A percentile compares a stretch with the other conserved stretches of the same genome.
phyloP scores from a whole-genome alignment of 2,329 filamentous ascomycete genomes.

The Neonectria neomacrospora region DNA sequence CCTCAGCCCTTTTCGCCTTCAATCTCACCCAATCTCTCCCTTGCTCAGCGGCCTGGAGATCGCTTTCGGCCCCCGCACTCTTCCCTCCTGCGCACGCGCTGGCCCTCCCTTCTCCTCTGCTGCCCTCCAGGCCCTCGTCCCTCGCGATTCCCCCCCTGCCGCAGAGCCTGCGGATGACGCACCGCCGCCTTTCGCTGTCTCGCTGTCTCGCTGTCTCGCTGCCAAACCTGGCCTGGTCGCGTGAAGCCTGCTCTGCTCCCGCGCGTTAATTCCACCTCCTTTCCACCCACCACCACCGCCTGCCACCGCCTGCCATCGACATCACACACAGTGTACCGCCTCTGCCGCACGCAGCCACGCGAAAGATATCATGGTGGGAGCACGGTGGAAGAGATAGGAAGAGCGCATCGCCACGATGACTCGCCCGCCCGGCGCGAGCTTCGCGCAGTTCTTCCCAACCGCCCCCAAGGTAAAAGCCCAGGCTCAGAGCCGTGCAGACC shows the following conservation, averaged over 20 bases:
- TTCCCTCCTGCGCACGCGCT: conserved; percentile 30
- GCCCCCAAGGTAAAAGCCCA: conserved; percentile 72
- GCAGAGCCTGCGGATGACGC: conserved; percentile 42
- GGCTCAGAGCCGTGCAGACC: conserved; percentile 49
- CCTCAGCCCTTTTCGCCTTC: conserved; percentile 33
- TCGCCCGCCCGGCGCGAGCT: conserved; percentile 80
- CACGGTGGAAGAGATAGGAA: conserved; percentile 63
- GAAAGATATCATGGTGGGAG: conserved; percentile 67
- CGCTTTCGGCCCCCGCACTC: conserved; percentile 31
- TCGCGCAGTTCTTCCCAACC: conserved; percentile 87
- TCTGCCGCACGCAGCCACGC: conserved; percentile 39
- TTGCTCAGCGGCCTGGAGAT: conserved; percentile 34
- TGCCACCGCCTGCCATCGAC: conserved; percentile 23
- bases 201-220: background rate
- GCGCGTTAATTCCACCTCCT: conserved; percentile 38
- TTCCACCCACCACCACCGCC: conserved; percentile 22
- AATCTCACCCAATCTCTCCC: conserved; percentile 36
- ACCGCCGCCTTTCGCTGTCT: conserved; percentile 32
- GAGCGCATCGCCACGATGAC: conserved; percentile 73
- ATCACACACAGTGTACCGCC: conserved; percentile 9
- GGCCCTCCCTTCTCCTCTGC: conserved; percentile 17
- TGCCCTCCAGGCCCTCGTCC: conserved; percentile 25
- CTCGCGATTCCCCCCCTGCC: conserved; percentile 35
- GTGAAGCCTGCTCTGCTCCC: conserved; percentile 48
- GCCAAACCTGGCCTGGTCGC: conserved; percentile 51